Conservation (phyloP, 257 asterid species). For the Solanum pinnatisectum region DNA sequence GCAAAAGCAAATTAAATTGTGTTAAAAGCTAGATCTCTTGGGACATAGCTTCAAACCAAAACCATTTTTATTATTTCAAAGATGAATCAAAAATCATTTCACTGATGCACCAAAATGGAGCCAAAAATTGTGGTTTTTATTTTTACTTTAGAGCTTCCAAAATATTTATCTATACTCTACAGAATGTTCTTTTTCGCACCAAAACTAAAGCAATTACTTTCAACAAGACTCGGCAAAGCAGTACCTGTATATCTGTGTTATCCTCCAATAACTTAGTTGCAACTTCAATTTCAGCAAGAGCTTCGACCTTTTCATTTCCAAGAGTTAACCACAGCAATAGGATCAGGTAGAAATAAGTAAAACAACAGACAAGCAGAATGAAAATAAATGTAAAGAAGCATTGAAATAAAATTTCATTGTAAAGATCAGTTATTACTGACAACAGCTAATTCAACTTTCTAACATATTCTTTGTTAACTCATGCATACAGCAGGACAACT, state of each 20-base stretch:
- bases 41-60: not conserved
- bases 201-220: not conserved
- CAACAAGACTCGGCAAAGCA: not conserved
- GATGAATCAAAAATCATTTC: not conserved
- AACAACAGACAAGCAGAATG: not conserved
- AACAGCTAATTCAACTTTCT: not conserved
- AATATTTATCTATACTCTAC: not conserved
- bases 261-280: slow-evolving; percentile 78
- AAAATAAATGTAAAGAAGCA: not conserved
- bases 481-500: not conserved
- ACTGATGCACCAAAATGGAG: not conserved
- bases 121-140: not conserved
- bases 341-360: not conserved
- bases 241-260: slow-evolving; percentile 51
- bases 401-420: not conserved
- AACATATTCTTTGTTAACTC: not conserved
- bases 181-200: not conserved
- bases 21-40: not conserved
- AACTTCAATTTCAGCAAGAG: slow-evolving; percentile 90
- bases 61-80: not conserved
- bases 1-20: not conserved
- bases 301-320: slow-evolving; percentile 64
- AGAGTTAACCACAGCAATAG: not conserved
- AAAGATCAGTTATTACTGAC: not conserved
- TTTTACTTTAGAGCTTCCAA: not conserved